Evolutionary conservation across 129 eudicot genomes (phyloP), one percentile per base, ranked within the genome.

Genomic region (Arctium minus): DNA sequence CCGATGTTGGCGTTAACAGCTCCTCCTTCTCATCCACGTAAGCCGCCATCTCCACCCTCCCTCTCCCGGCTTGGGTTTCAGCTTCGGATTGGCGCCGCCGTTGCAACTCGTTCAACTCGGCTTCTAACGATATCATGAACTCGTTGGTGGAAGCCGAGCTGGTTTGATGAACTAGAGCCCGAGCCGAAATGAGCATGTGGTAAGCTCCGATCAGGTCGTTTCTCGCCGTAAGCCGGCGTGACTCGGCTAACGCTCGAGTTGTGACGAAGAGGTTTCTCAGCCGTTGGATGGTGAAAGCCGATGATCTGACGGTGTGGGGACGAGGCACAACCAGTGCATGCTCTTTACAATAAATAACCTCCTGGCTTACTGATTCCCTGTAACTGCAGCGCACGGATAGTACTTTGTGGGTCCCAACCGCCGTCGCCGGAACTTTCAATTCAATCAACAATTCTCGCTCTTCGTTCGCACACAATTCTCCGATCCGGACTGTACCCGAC

Each of bases 1-100:
- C 99, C 90, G 99, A 96, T 29, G 93, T 91, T 35, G 98, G 98
- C 81, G 97, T 93, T 22, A 95, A 83, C 81, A 97, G 97, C 93
- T 95, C 99, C 4, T 87, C 91, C 68, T 91, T 92, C 36, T 88
- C 96, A 11, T 92, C 97, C 37, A 69, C 40, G 60, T n/a, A 80
- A 15, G 67, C 81, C 3, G 79, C 68, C 0, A 22, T 18, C 5
- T 76, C 82, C n/a, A 73, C 83, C 18, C 84, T 46, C 39, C 76
- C 33, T 8, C 53, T 70, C 17, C 36, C 32, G 42, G 73, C 31
- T 50, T 65, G 31, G 73, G 74, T 83, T 74, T 72, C 87, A 69
- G 33, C 73, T 70, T 79, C 79, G 50, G 46, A 62, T 84, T 82
- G 86, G 44, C 92, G 89, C 75, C 88, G 82, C 65, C 88, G 73